phyloP scores from a whole-genome alignment of 768 basidiomycete species.

The Guyanaporus albipodus region DNA sequence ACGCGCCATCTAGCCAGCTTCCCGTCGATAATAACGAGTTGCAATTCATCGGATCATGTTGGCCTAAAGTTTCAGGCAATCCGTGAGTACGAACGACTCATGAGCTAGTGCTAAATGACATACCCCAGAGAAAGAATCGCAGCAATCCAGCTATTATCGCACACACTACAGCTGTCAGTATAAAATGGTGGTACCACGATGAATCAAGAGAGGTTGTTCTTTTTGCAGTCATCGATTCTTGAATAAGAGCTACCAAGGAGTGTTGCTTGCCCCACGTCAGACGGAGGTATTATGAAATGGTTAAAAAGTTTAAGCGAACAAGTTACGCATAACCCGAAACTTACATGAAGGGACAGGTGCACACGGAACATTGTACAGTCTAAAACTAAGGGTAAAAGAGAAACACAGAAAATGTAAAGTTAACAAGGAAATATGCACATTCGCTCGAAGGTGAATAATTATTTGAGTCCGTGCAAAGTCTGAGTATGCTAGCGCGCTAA shows the following conservation, averaged over 20 bases:
- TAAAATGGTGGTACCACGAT: constrained; percentile 50
- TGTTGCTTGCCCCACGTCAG: no score
- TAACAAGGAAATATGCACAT: background rate
- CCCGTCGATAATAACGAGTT: constrained; percentile 65
- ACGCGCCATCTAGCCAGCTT: constrained; percentile 67
- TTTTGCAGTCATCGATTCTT: constrained; percentile 22
- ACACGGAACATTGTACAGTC: no score
- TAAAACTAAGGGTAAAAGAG: no score
- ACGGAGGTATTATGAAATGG: no score
- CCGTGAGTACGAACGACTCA: constrained; percentile 5
- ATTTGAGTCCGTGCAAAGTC: constrained; percentile 9
- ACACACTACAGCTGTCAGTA: constrained; percentile 35
- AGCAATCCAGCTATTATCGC: constrained; percentile 43
- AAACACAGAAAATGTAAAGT: background rate
- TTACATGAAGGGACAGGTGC: no score
- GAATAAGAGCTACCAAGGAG: background rate
- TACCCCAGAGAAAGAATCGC: constrained; percentile 44
- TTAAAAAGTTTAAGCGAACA: no score
- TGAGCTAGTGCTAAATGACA: constrained; percentile 12
- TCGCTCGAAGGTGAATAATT: background rate
- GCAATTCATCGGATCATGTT: constrained; percentile 70
- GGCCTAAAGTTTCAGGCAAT: constrained; percentile 47
- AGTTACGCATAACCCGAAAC: no score
- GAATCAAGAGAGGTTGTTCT: constrained; percentile 37
- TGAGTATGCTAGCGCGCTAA: constrained; percentile 2